Evolutionary conservation across 2,329 filamentous ascomycete species (phyloP), one percentile per base, ranked within the genome.

Genomic region (Parasarocladium wereldwijsianum): DNA sequence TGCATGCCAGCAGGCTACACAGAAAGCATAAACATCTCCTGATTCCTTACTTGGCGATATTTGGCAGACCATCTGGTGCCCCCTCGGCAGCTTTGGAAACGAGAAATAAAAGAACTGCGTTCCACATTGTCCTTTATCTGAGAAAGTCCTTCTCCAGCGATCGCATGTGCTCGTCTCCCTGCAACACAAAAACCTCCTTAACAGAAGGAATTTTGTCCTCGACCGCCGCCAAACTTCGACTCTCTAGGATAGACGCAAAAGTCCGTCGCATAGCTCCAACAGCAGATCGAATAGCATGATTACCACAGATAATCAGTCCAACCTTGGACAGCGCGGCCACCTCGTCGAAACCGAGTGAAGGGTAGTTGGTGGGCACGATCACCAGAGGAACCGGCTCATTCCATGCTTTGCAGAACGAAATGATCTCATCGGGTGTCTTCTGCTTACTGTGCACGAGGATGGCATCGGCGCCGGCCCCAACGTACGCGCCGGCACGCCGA

Each of bases 371-470:
- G 6, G 26, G 26, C 5, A 28, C 26, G 8, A 28, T 28, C 8
- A 28, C 26, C 5, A 28, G 26, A 18, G 26, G 26, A 5, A 19
- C 26, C 7, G 17, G 7, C 16, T 17, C 26, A 19, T 19, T 12
- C 26, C 26, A 28, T 28, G 26, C 15, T 8, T 28, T 28, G 26
- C 26, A 28, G 26, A 28, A 28, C 5, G 6, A 16, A 6, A 28
- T 8, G 16, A 28, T 19, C 15, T 28, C 26, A 28, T 28, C 26
- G 5, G 26, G 26, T 11, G 26, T 28, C 26, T 18, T 28, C 14
- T 28, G 26, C 26, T 28, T 28, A 17, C 26, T 28, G 26, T 28
- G 26, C 12, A 28, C 17, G 8, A 28, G 26, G 17, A 19, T 28
- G 8, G 26, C 16, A 10, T 28, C 26, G 5, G 26, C 26, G 7